Percentiles rank a stretch among this genome's conserved stretches.
Conservation (phyloP, 2,329 filamentous ascomycete genomes). For the Paramyrothecium sp. region DNA sequence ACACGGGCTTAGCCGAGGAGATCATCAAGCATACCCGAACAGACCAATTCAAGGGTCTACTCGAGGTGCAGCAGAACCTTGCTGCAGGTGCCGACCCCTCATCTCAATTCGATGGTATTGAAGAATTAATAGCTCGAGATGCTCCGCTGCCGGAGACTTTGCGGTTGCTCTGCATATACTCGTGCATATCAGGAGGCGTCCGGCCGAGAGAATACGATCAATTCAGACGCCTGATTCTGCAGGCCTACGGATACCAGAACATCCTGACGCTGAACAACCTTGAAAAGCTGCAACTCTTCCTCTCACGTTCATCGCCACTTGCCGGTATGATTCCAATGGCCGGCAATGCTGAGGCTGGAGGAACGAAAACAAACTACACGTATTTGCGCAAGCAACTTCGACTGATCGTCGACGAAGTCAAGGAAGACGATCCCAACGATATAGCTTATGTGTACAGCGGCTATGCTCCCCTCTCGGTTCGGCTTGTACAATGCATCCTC, state of each 20-base stretch:
- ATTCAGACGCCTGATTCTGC: conserved; percentile 83
- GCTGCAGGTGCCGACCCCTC: conserved; percentile 87
- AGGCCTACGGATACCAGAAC: conserved; percentile 95
- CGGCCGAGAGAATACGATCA: conserved; percentile 85
- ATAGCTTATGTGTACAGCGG: conserved; percentile 98
- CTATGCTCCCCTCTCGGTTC: conserved; percentile 88
- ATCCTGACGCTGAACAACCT: conserved; percentile 83
- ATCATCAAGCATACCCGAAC: conserved; percentile 91
- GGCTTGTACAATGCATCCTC: conserved; percentile 87
- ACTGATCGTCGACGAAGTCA: conserved; percentile 93
- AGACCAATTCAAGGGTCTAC: conserved; percentile 80
- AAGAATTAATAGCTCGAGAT: conserved; percentile 90
- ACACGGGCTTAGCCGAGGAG: conserved; percentile 90
- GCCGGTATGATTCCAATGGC: conserved; percentile 79
- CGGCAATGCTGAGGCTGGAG: conserved; percentile 50
- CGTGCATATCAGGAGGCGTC: conserved; percentile 83
- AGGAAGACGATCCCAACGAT: conserved; percentile 91
- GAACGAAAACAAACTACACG: conserved; percentile 84
- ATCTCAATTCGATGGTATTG: conserved; percentile 85
- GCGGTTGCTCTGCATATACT: conserved; percentile 86
- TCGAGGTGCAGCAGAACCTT: conserved; percentile 95
- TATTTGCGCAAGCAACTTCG: conserved; percentile 82
- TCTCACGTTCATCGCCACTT: conserved; percentile 72
- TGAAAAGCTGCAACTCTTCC: conserved; percentile 85
- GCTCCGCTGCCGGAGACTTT: conserved; percentile 79